phyloP scores from a whole-genome alignment of 345 rosid species.

The Abelmoschus esculentus region DNA sequence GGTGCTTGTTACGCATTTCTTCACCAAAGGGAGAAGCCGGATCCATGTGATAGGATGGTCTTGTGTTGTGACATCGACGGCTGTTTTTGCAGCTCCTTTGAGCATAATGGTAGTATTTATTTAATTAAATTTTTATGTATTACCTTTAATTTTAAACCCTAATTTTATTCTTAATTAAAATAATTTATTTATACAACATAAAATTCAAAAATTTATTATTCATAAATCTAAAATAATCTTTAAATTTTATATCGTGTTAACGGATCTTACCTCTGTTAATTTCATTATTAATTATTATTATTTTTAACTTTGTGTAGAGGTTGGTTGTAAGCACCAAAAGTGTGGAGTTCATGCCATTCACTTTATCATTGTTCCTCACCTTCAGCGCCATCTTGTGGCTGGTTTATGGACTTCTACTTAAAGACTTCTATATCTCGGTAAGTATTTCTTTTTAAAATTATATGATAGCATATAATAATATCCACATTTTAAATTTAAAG shows the following conservation, averaged over 20 bases:
- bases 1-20: constrained; percentile 22
- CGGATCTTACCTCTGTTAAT: neutral
- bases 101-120: constrained; percentile 29
- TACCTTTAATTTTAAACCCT: no score
- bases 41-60: constrained; percentile 32
- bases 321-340: constrained; percentile 64
- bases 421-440: constrained; percentile 71
- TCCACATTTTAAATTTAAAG: no score
- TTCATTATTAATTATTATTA: neutral
- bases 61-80: constrained; percentile 25
- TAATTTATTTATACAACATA: no score
- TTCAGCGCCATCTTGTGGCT: constrained; percentile 76
- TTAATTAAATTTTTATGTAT: no score
- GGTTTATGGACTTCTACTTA: constrained; percentile 50
- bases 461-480: no score
- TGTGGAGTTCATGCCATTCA: constrained; percentile 90
- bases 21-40: constrained; percentile 20
- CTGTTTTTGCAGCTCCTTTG: constrained; percentile 41
- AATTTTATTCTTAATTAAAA: no score
- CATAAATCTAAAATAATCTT: no score
- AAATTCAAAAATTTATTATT: no score
- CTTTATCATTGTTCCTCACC: constrained; percentile 74
- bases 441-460: constrained; percentile 11
- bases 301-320: constrained; percentile 11
- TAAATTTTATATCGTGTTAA: no score